These are phyloP conservation scores for Candida insectalens DNA, from an alignment of 805 yeast genomes.

Conservation along the genomic window DNA sequence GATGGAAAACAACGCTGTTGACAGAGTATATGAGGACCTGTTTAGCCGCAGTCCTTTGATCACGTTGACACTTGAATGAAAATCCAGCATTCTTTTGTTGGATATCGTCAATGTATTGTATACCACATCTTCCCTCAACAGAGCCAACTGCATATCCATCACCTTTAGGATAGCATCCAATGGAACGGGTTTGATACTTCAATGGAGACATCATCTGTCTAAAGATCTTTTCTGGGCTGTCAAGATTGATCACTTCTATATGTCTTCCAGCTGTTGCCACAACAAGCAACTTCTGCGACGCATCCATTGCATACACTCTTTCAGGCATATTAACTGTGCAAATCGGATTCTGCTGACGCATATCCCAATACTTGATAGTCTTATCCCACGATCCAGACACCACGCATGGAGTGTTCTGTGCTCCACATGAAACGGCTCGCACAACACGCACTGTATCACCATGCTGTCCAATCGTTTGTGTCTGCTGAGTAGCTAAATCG, in stretches of 20 bases:
- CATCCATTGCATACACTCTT: conserved; percentile 83
- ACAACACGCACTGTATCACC: conserved; percentile 70
- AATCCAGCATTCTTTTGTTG: conserved; percentile 69
- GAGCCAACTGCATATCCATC: conserved; percentile 91
- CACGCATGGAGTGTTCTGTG: conserved; percentile 70
- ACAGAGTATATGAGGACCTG: conserved; percentile 71
- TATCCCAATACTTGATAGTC: conserved; percentile 90
- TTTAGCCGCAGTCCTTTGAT: conserved; percentile 39
- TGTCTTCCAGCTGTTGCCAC: conserved; percentile 94
- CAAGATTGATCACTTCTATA: conserved; percentile 65
- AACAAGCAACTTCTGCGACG: conserved; percentile 70
- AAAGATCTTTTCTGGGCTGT: conserved; percentile 74
- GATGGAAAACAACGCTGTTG: conserved; percentile 79
- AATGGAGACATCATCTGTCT: conserved; percentile 67
- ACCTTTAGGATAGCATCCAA: conserved; percentile 83
- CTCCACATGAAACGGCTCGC: conserved; percentile 75
- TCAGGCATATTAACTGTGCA: conserved; percentile 81
- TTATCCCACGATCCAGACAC: conserved; percentile 97
- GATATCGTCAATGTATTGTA: conserved; percentile 80
- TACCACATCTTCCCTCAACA: conserved; percentile 91
- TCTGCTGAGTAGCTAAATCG: conserved; percentile 75
- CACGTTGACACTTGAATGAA: conserved; percentile 92
- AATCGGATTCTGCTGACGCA: conserved; percentile 74
- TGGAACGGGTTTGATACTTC: conserved; percentile 79
- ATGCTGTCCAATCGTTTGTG: conserved; percentile 79